phyloP scores from a whole-genome alignment of 139 green algal species.

The Axilococcus clingmanii region DNA sequence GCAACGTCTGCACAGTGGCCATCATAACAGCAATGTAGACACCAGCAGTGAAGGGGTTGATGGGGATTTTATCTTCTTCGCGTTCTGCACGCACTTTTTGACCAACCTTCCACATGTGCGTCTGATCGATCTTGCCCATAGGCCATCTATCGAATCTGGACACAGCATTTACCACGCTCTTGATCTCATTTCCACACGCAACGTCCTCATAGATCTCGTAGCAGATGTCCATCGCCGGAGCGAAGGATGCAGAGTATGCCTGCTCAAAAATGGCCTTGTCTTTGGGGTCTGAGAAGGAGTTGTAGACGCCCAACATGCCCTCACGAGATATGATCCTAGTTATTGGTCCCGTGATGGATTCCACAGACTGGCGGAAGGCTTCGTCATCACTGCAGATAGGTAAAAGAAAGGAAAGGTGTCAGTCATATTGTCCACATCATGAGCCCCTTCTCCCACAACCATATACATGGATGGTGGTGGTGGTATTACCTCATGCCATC shows the following conservation, averaged over 20 bases:
- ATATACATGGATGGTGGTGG: neutral
- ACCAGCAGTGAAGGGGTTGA: constrained; percentile 98
- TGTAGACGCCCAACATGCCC: constrained; percentile 95
- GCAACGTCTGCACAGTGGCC: constrained; percentile 84
- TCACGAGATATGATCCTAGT: constrained; percentile 86
- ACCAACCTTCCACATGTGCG: constrained; percentile 95
- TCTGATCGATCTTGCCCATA: constrained; percentile 98
- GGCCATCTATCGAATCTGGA: constrained; percentile 90
- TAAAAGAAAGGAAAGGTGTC: neutral
- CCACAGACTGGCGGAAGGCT: constrained; percentile 91
- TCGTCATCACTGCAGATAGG: constrained; percentile 65
- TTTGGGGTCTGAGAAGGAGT: constrained; percentile 53
- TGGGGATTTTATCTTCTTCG: constrained; percentile 78
- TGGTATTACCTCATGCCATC: constrained; percentile 61
- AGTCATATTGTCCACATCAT: no score
- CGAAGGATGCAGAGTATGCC: constrained; percentile 82
- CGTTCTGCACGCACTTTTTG: constrained; percentile 68
- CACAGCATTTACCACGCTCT: constrained; percentile 86
- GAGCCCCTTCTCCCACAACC: no score
- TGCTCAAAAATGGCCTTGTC: constrained; percentile 83
- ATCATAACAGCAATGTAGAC: constrained; percentile 99
- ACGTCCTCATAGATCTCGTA: constrained; percentile 98
- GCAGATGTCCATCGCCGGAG: constrained; percentile 94
- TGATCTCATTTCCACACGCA: constrained; percentile 96
- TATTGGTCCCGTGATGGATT: constrained; percentile 97